Base-by-base conservation (phyloP, 116 monocot species). In the Phalaenopsis hybrid region DNA sequence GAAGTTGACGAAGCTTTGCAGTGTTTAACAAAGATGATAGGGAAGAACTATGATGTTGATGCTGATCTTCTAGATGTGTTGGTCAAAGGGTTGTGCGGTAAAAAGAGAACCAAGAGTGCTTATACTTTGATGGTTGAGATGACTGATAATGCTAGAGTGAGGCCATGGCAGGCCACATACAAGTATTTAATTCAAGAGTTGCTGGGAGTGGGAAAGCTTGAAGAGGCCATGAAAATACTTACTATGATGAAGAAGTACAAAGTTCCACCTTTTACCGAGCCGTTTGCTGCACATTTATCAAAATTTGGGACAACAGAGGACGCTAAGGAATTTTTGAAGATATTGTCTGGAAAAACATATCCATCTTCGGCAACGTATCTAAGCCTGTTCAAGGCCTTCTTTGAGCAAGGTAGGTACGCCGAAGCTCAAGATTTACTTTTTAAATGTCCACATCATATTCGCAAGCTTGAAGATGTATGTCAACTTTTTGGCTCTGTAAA, bases 351-450 rank as follows among this genome's bases (percentile, higher is more conserved):
- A 43, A 98, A 89, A 57, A 84, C 81, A 44, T 88, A 75, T 33
- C 97, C 97, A 21, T 85, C 93, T n/a, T 20, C 81, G 43, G 20
- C 91, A 2, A 81, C 88, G 37, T 94, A 96, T 86, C 45, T 96
- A 23, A 57, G 88, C 79, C 57, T 96, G 18, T 94, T 96, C 86
- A 89, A 88, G 81, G 80, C 88, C 55, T 94, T 96, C 79, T 92
- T 96, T 65, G 76, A 91, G 6, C 89, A 94, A 88, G 91, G 92
- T 23, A 92, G 96, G 85, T 92, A 91, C 74, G 74, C 91, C 43
- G 96, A 96, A 45, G 94, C 94, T 23, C 92, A 90, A 85, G 91
- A 94, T 82, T 82, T 96, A 75, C 91, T 96, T 58, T 96, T 85
- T 79, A 94, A 85, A 77, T 91, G 88, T 77, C 96, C 96, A 41